Evolutionary conservation across 106 monocot genomes (phyloP), one percentile per base, ranked within the genome.

Genomic region (Dendrobium huoshanense): DNA sequence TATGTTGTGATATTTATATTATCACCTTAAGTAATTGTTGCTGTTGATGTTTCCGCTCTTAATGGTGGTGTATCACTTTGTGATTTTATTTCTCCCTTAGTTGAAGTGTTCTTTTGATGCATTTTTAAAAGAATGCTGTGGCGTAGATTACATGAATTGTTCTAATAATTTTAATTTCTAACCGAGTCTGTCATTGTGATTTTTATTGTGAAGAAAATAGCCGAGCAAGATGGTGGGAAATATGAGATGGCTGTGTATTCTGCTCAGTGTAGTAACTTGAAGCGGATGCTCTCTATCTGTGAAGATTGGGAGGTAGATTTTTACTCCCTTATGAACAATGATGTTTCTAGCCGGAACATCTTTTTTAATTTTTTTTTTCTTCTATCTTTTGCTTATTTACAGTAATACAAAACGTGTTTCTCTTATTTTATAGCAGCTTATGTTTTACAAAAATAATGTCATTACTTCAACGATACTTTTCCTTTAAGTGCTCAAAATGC

Each of bases 281-380:
- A 87, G 85, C 95, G 91, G 33, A 61, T 93, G 77, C 86, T 99
- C 78, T 89, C 98, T 40, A 78, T 95, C 55, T 99, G 98, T 81
- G 85, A 79, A 81, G 92, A 99, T 85, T 99, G 98, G 98, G 98
- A 99, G 96, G 96, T 97, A 90, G n/a, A 59, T 54, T 55, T 87
- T 31, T 78, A 70, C 19, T 77, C 22, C 41, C 33, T 42, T 59
- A 55, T 49, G 29, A 10, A 11, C 24, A 24, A 25, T 43, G 25
- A 33, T 75, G 68, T 80, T 20, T n/a, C 68, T 68, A 5, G 29
- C 80, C 64, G 16, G 49, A 56, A 56, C 22, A 25, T 11, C 5
- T 43, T 48, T 41, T 78, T 17, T 19, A n/a, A n/a, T 20, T 74
- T 74, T 18, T 42, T 74, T 74, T 74, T 13, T 44, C 9, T 43